Evolutionary conservation across 2,329 filamentous ascomycete genomes (phyloP), one percentile per base, ranked within the genome.

Genomic region (Nannizzia gypsea): DNA sequence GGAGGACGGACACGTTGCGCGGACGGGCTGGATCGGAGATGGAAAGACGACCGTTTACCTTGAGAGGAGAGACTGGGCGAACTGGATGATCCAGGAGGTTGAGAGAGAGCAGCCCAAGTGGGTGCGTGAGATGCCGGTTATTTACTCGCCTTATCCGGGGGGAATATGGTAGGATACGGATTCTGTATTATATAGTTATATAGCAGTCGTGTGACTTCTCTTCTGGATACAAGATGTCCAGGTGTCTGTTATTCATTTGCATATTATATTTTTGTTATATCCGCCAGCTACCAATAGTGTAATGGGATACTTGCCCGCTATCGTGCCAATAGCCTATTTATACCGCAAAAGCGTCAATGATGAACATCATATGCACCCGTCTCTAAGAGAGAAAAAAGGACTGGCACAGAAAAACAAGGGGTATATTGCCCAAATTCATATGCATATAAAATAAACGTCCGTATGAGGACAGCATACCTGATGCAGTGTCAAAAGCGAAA

Each of bases 21-120:
- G 62, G 31, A 61, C 63, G 13, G 63, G 63, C n/a, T 64, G 61
- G 61, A 58, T 64, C 22, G 63, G 63, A 20, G 61, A 59, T 26
- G 61, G 61, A 31, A 31, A 54, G 6, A 59, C 61, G 58, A 63
- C 50, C 17, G 28, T 59, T 22, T 63, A 58, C 59, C 31, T 63
- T 4, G 58, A 64, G 34, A 40, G 63, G 44, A 59, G 60, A 24
- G 58, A 64, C 44, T 64, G 63, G 63, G 63, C 63, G 44, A 63
- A 63, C 40, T 64, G 63, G 63, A 59, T 64, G 63, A 40, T 64
- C 9, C 61, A 59, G 38, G 63, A 64, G 40, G 63, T 48, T 15
- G 63, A 64, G 56, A 59, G 61, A 28, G 61, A 60, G 8, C 31
- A 59, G 11, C 59, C 63, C 6, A 57, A 15, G 46, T 64, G 63